These are phyloP conservation scores for Mucor indicus DNA, from an alignment of 371 early-diverging fungal species.

Conservation along the genomic window DNA sequence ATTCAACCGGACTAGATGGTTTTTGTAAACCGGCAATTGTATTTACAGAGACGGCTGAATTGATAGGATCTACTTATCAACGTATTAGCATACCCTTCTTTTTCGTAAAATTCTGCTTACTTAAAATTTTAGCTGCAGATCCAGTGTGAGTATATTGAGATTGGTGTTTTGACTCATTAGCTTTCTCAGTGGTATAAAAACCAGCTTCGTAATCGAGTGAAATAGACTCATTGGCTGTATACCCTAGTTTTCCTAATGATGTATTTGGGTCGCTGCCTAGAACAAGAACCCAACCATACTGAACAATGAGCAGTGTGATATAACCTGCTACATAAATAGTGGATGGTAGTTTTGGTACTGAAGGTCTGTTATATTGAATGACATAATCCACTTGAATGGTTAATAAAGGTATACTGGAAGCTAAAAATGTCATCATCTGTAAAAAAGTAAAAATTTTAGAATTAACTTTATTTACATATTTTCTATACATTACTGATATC, in stretches of 20 bases:
- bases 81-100: neutral
- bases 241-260: slow-evolving; percentile 22
- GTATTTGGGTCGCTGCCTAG: slow-evolving; percentile 34
- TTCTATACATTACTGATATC: slow-evolving; percentile 25
- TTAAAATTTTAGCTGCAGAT: too few species aligned
- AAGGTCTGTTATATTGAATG: slow-evolving; percentile 24
- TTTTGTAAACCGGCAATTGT: slow-evolving; percentile 2
- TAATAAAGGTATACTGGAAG: slow-evolving; percentile 39
- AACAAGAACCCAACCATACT: slow-evolving; percentile 40
- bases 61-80: neutral
- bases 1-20: slow-evolving; percentile 11
- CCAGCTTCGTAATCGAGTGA: neutral
- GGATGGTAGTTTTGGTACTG: slow-evolving; percentile 19
- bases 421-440: slow-evolving; percentile 38
- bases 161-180: neutral
- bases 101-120: too few species aligned
- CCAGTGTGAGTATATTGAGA: too few species aligned
- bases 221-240: neutral
- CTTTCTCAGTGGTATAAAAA: neutral
- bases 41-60: neutral
- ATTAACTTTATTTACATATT: neutral
- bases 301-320: slow-evolving; percentile 28
- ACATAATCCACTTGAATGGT: slow-evolving; percentile 45
- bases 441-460: neutral
- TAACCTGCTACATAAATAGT: slow-evolving; percentile 38